phyloP scores from a whole-genome alignment of 495 filamentous ascomycete genomes.

The Penicillium pulvis region DNA sequence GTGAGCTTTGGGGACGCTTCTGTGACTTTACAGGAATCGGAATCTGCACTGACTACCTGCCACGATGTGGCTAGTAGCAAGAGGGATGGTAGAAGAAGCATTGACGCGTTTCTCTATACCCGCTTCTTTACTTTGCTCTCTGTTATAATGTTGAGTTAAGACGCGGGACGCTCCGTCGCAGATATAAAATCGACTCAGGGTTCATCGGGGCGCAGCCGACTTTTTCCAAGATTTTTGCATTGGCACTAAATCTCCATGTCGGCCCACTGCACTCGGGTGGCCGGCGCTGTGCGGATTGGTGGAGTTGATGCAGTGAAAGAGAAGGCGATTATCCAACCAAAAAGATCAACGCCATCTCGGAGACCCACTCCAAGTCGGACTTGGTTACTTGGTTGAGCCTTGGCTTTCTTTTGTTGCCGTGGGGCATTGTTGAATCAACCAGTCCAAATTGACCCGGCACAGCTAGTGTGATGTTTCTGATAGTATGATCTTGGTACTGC shows the following conservation, averaged over 20 bases:
- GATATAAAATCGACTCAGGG: neutral
- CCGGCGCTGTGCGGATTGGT: neutral
- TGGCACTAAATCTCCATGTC: constrained; percentile 1
- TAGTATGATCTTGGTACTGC: no score
- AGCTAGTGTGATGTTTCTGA: neutral
- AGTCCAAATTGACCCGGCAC: neutral
- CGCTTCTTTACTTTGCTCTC: neutral
- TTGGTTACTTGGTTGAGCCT: constrained; percentile 5
- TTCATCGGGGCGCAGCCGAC: neutral
- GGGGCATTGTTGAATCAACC: neutral
- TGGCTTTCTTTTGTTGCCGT: neutral
- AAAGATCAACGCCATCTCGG: neutral
- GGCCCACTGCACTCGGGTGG: neutral
- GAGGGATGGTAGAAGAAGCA: neutral
- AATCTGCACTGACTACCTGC: constrained; percentile 8
- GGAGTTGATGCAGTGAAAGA: neutral
- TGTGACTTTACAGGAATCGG: constrained; percentile 3
- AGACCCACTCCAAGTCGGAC: neutral
- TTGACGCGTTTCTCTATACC: neutral
- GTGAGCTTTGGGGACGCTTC: neutral
- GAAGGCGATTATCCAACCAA: neutral
- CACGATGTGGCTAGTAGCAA: constrained; percentile 3
- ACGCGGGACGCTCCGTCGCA: neutral
- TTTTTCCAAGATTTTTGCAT: constrained; percentile 3
- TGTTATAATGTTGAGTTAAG: neutral